phyloP scores from a whole-genome alignment of 108 stramenopile genomes.

The Cyclotella sp. region DNA sequence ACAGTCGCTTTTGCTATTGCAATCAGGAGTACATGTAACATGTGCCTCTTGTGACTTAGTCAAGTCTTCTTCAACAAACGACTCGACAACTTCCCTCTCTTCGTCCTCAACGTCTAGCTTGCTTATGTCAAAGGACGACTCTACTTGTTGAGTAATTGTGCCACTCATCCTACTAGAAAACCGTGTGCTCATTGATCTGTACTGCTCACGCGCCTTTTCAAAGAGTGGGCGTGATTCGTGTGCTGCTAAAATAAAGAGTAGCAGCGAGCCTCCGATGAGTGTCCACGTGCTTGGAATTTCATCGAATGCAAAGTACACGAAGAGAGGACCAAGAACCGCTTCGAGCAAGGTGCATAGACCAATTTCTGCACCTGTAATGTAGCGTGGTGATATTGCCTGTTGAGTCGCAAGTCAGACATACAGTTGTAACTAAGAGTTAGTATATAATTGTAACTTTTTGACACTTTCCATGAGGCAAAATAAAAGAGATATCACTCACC shows the following conservation, averaged over 20 bases:
- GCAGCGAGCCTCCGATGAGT: constrained; percentile 18
- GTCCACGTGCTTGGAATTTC: constrained; percentile 13
- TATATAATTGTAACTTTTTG: too few species aligned
- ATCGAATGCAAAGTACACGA: constrained; percentile 19
- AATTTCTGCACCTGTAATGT: constrained; percentile 20
- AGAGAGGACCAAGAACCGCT: constrained; percentile 21
- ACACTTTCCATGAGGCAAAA: too few species aligned
- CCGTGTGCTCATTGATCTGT: constrained; percentile 12
- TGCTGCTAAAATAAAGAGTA: constrained; percentile 11
- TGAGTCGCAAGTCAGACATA: too few species aligned
- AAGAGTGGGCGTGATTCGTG: constrained; percentile 26
- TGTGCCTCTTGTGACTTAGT: too few species aligned
- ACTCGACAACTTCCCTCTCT: too few species aligned
- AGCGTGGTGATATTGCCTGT: constrained; percentile 20
- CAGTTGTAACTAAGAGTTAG: neutral
- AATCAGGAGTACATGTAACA: too few species aligned
- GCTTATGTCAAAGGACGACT: neutral
- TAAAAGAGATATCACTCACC: neutral
- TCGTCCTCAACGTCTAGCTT: too few species aligned
- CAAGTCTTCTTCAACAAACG: too few species aligned
- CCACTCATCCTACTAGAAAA: neutral
- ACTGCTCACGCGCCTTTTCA: neutral
- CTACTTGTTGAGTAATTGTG: neutral
- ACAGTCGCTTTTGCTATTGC: too few species aligned
- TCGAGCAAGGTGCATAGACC: constrained; percentile 24